A percentile compares a stretch with the other conserved stretches of the same genome.
phyloP scores from a whole-genome alignment of 768 basidiomycete species.

The Tricholoma hemisulphureum region DNA sequence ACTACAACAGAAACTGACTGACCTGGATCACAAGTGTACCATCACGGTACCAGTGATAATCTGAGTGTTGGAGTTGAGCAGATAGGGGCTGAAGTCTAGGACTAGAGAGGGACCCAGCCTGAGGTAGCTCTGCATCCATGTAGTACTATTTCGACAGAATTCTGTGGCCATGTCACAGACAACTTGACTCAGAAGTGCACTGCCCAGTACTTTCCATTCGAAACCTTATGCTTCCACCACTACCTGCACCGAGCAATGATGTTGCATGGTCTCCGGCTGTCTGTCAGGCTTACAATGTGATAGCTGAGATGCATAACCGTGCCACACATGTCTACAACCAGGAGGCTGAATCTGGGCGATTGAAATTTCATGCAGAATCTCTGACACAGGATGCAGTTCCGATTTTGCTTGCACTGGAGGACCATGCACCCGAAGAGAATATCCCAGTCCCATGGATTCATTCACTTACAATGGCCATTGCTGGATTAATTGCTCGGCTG shows the following conservation, averaged over 20 bases:
- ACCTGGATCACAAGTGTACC: too few species aligned
- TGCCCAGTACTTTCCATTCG: not conserved
- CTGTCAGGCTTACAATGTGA: not conserved
- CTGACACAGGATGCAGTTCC: not conserved
- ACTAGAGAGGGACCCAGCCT: too few species aligned
- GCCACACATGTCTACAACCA: not conserved
- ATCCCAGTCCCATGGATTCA: not conserved
- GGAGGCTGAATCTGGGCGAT: not conserved
- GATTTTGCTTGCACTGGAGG: not conserved
- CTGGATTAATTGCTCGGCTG: not conserved
- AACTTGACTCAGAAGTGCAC: too few species aligned
- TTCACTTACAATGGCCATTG: not conserved
- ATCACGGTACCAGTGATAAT: too few species aligned
- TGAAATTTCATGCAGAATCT: not conserved
- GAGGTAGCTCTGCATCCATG: too few species aligned
- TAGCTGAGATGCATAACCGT: not conserved
- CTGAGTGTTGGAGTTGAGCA: too few species aligned
- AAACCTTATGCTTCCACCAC: constrained; percentile 6
- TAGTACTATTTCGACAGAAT: too few species aligned
- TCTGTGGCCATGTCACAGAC: too few species aligned
- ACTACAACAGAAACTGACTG: too few species aligned
- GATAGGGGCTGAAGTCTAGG: too few species aligned
- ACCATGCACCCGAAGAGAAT: not conserved
- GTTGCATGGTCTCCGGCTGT: not conserved
- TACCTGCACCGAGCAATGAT: not conserved